Base-by-base conservation (phyloP, 352 stramenopile species). In the Phytophthora chlamydospora region DNA sequence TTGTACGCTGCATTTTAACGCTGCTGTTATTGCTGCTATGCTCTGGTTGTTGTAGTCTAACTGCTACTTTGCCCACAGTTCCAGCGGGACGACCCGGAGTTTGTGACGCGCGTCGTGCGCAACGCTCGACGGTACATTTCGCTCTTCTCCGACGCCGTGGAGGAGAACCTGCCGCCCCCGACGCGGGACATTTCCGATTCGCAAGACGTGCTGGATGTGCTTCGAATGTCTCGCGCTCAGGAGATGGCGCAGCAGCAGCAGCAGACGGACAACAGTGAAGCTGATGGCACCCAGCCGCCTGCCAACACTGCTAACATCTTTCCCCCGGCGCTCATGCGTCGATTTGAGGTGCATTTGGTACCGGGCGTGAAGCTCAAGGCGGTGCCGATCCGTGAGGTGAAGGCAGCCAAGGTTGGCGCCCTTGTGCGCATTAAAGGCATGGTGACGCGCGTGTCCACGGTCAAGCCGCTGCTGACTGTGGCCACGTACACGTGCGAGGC, bases 401-500 rank as follows among this genome's bases (percentile, higher is more conserved):
- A 95, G 17, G 97, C 97, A 0, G 71, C 71, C 16, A 91, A 98
- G 39, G 97, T 99, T 34, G 98, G 98, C 13, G 87, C 87, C 39
- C 80, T 99, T 4, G 97, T 99, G 10, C 95, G 90, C 0, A 94
- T 99, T 43, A 91, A 96, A 31, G 98, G 96, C 19, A 99, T 99
- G 88, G 96, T 99, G 31, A 99, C 98, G 1, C 87, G 97, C n/a
- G 90, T 98, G 0, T 98, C 96, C 0, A 98, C 98, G 61, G 97
- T 99, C 38, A 99, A 99, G 72, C 98, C 98, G 0, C 80, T 98
- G 16, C 86, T 98, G 40, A 89, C 86, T 1, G 97, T 99, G 3
- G 95, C 95, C 0, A 99, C 97, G 1, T 99, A 99, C 80, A 99
- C 96, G 19, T 99, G 98, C 68, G 94, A 98, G 52, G 76, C 87